These are phyloP conservation scores for Parafenestella ontariensis DNA, from an alignment of 2,329 filamentous ascomycete species.

Conservation along the genomic window DNA sequence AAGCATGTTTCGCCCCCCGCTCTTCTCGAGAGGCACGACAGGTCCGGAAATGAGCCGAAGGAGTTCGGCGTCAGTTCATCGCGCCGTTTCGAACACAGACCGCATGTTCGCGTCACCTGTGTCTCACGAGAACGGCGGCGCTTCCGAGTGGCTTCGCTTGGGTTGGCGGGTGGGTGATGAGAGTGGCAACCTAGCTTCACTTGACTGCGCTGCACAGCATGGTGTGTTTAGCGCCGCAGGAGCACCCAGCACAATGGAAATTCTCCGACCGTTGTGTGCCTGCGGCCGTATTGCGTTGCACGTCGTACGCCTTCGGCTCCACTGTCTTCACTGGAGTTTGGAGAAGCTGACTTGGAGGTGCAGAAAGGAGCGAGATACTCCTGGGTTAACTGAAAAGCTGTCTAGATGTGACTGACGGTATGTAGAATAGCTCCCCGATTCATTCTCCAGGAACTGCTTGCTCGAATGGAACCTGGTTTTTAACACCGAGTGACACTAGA, in stretches of 20 bases:
- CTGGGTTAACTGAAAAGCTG: neutral
- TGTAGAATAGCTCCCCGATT: neutral
- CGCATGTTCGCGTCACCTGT: constrained; percentile 22
- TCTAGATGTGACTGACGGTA: neutral
- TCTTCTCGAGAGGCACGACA: neutral
- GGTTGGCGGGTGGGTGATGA: neutral
- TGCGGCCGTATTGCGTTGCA: neutral
- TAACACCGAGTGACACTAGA: constrained; percentile 11
- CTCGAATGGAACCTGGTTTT: neutral
- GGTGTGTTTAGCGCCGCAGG: neutral
- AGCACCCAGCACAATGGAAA: constrained; percentile 24
- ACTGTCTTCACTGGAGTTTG: neutral
- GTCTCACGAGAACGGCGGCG: constrained; percentile 6
- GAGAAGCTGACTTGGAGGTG: neutral
- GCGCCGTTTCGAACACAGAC: constrained; percentile 18
- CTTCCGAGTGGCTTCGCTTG: constrained; percentile 13
- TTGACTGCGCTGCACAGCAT: neutral
- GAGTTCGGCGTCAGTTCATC: neutral
- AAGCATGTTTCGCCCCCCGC: neutral
- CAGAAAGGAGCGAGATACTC: neutral
- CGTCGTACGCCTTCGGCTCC: neutral
- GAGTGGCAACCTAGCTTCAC: too few relatives aligned
- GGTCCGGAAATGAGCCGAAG: neutral
- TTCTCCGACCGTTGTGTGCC: constrained; percentile 31
- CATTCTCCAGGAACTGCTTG: neutral